Evolutionary conservation across 2,329 filamentous ascomycete genomes (phyloP).

Genomic region (Didymella sp.): DNA sequence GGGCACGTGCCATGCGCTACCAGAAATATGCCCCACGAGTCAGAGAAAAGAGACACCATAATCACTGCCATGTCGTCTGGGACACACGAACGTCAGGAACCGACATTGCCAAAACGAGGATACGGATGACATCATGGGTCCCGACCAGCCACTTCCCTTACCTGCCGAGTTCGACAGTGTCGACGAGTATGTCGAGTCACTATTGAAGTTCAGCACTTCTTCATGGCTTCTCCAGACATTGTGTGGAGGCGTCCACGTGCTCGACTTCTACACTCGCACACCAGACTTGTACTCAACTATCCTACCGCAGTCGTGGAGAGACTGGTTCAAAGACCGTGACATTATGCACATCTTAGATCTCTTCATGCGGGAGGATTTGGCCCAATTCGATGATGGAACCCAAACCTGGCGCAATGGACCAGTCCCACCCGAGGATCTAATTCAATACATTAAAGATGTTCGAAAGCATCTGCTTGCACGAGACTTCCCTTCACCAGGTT

Average conservation of each 20-base stretch:
- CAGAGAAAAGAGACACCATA: conserved; percentile 13
- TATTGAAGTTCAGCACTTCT: conserved; percentile 77
- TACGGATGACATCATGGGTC: conserved; percentile 52
- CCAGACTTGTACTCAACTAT: conserved; percentile 82
- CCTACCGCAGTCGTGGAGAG: conserved; percentile 80
- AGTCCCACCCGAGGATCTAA: conserved; percentile 62
- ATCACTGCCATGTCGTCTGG: conserved; percentile 19
- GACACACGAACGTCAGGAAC: conserved; percentile 14
- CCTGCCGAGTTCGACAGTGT: conserved; percentile 71
- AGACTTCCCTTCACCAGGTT: conserved; percentile 57
- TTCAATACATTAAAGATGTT: conserved; percentile 76
- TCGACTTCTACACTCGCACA: conserved; percentile 91
- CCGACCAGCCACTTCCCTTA: conserved; percentile 68
- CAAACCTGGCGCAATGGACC: conserved; percentile 53
- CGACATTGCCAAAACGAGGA: conserved; percentile 5
- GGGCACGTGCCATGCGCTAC: conserved; percentile 19
- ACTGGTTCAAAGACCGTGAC: conserved; percentile 74
- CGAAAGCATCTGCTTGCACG: conserved; percentile 72
- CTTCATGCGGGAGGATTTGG: conserved; percentile 78
- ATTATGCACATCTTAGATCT: conserved; percentile 81
- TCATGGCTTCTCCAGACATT: conserved; percentile 82
- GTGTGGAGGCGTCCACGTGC: conserved; percentile 95
- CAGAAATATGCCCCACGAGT: conserved; percentile 18
- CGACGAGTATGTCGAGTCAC: conserved; percentile 79
- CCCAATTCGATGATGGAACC: conserved; percentile 37